A percentile compares a stretch with the other conserved stretches of the same genome.
Conservation (phyloP, 225 moss, liverwort and hornwort species). For the Anthoceros angustus region DNA sequence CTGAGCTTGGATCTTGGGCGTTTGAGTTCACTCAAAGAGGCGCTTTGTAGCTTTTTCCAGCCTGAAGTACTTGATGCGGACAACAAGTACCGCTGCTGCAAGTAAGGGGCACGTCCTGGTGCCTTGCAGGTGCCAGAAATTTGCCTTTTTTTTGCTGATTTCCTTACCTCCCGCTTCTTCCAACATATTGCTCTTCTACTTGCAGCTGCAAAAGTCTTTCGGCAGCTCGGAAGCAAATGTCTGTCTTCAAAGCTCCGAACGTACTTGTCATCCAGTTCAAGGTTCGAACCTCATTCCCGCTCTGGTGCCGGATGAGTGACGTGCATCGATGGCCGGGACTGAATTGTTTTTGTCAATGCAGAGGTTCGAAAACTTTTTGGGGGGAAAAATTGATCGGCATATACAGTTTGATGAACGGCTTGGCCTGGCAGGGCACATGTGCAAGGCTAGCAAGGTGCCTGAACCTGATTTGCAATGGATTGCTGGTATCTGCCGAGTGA, state of each 20-base stretch:
- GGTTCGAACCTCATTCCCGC: slow-evolving; percentile 14
- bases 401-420: slow-evolving; percentile 62
- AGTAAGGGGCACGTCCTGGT: slow-evolving; percentile 26
- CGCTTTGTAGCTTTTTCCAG: slow-evolving; percentile 61
- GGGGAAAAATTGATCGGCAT: slow-evolving; percentile 71
- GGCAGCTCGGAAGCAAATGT: slow-evolving; percentile 61
- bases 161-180: not conserved
- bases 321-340: not conserved
- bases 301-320: no score
- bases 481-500: not conserved
- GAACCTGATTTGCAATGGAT: not conserved
- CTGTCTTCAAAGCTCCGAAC: slow-evolving; percentile 55
- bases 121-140: no score
- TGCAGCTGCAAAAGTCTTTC: slow-evolving; percentile 62
- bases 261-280: slow-evolving; percentile 69
- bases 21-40: slow-evolving; percentile 38
- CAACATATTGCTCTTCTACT: not conserved
- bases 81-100: slow-evolving; percentile 63
- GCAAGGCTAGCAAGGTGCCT: slow-evolving; percentile 61
- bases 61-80: slow-evolving; percentile 65
- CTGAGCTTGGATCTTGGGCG: slow-evolving; percentile 62
- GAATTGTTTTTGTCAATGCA: slow-evolving; percentile 12
- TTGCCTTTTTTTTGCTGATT: not conserved
- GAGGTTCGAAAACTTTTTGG: slow-evolving; percentile 75
- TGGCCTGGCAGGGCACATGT: slow-evolving; percentile 53